phyloP scores from a whole-genome alignment of 441 rosid genomes.

The Adansonia madagascariensis region DNA sequence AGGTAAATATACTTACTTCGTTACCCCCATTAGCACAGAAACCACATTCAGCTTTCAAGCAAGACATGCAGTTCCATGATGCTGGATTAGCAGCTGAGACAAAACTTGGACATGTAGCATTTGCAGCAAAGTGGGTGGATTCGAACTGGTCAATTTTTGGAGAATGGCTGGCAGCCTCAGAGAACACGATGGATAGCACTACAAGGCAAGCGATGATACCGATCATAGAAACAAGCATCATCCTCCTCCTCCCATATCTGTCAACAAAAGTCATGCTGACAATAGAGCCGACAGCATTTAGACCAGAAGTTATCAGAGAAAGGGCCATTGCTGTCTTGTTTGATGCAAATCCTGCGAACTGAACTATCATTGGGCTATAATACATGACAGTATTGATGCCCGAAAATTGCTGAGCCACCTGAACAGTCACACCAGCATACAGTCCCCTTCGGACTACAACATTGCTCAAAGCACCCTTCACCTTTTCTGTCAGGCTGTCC shows the following conservation, averaged over 20 bases:
- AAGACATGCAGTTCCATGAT: conserved; percentile 78
- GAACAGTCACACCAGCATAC: conserved; percentile 79
- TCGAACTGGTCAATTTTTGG: conserved; percentile 47
- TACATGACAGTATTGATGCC: conserved; percentile 95
- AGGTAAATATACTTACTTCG: conserved; percentile 35
- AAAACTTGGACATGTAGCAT: conserved; percentile 63
- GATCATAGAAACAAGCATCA: conserved; percentile 53
- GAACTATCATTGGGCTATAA: conserved; percentile 82
- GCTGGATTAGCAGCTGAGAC: conserved; percentile 19
- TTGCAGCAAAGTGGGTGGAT: conserved; percentile 50
- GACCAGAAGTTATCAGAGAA: conserved; percentile 75
- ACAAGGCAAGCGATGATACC: conserved; percentile 32
- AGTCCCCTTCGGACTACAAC: conserved; percentile 66
- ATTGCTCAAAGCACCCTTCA: conserved; percentile 57
- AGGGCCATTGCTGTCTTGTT: conserved; percentile 73
- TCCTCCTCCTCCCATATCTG: conserved; percentile 71
- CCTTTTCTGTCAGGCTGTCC: conserved; percentile 44
- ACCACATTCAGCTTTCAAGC: conserved; percentile 63
- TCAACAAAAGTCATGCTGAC: conserved; percentile 77
- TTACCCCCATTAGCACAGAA: conserved; percentile 54
- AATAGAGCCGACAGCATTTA: conserved; percentile 70
- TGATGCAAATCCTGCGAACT: conserved; percentile 80
- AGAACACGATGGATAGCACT: conserved; percentile 51
- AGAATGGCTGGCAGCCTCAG: conserved; percentile 56
- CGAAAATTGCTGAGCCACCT: conserved; percentile 82